Evolutionary conservation across 306 rosid genomes (phyloP).

Genomic region (Vigna trinervia): DNA sequence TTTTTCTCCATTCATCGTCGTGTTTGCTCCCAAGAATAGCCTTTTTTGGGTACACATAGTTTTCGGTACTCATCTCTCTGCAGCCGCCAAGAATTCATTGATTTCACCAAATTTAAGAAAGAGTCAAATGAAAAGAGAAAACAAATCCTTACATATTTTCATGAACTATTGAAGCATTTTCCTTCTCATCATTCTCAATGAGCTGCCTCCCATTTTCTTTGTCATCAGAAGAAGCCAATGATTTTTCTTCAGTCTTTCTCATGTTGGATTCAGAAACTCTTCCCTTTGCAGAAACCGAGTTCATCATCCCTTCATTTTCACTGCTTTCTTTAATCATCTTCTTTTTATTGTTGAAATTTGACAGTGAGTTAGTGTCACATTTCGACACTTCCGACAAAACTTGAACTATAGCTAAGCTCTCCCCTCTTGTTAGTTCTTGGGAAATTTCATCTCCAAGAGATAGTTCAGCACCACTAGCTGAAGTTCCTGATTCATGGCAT

Average conservation of each 20-base stretch:
- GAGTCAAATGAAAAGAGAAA: slow-evolving; percentile 15
- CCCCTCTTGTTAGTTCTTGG: slow-evolving; percentile 32
- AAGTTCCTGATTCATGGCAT: slow-evolving; percentile 44
- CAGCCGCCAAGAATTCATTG: slow-evolving; percentile 18
- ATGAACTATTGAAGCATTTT: slow-evolving; percentile 58
- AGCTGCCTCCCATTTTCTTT: slow-evolving; percentile 52
- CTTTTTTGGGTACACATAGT: slow-evolving; percentile 36
- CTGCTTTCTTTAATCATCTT: slow-evolving; percentile 36
- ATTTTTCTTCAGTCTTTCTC: slow-evolving; percentile 55
- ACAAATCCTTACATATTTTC: slow-evolving; percentile 62
- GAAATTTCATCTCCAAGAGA: slow-evolving; percentile 12
- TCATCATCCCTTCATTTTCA: slow-evolving; percentile 45
- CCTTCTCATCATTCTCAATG: slow-evolving; percentile 60
- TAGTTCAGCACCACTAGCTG: slow-evolving; percentile 41
- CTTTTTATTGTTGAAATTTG: slow-evolving; percentile 47
- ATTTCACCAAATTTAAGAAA: slow-evolving; percentile 26
- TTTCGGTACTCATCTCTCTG: slow-evolving; percentile 50
- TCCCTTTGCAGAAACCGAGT: slow-evolving; percentile 37
- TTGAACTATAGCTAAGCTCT: slow-evolving; percentile 26
- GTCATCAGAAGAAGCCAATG: slow-evolving; percentile 47
- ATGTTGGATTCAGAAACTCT: slow-evolving; percentile 36
- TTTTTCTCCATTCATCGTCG: slow-evolving; percentile 51
- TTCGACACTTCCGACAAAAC: slow-evolving; percentile 45
- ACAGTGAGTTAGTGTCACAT: slow-evolving; percentile 37
- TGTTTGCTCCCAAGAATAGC: slow-evolving; percentile 56